phyloP scores from a whole-genome alignment of 768 basidiomycete genomes.

The Gelatoporia subvermispora region DNA sequence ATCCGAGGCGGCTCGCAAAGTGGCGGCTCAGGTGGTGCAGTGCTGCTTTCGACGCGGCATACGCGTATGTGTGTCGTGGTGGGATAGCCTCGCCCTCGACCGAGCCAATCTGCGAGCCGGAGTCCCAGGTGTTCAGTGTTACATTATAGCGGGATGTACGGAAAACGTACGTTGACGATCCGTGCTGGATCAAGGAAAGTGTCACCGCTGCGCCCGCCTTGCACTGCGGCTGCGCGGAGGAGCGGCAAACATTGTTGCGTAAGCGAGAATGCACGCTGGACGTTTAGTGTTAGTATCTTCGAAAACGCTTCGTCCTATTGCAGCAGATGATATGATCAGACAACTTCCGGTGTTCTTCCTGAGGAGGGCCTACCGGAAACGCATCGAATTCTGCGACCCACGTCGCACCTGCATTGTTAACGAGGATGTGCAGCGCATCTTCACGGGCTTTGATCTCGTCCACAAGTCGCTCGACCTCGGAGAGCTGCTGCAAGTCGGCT shows the following conservation, averaged over 20 bases:
- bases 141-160: conserved; percentile 26
- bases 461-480: conserved; percentile 50
- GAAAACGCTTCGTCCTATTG: conserved; percentile 51
- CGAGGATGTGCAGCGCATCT: conserved; percentile 48
- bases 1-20: conserved; percentile 51
- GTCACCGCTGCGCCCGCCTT: conserved; percentile 31
- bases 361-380: conserved; percentile 34
- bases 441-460: conserved; percentile 47
- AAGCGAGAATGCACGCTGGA: conserved; percentile 60
- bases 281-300: conserved; percentile 57
- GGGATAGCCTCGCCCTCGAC: conserved; percentile 54
- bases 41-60: conserved; percentile 60
- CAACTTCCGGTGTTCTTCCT: not conserved
- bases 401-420: conserved; percentile 61
- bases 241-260: conserved; percentile 59
- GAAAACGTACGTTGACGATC: conserved; percentile 61
- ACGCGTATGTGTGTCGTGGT: conserved; percentile 58
- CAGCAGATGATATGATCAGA: no score
- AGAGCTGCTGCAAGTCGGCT: conserved; percentile 48
- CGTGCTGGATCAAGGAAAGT: conserved; percentile 43
- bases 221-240: conserved; percentile 40
- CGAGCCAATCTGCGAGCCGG: conserved; percentile 45
- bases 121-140: not conserved
- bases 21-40: conserved; percentile 56
- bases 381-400: conserved; percentile 46